Base-by-base conservation (phyloP, 164 flowering plant genomes). In the Protea cynaroides region DNA sequence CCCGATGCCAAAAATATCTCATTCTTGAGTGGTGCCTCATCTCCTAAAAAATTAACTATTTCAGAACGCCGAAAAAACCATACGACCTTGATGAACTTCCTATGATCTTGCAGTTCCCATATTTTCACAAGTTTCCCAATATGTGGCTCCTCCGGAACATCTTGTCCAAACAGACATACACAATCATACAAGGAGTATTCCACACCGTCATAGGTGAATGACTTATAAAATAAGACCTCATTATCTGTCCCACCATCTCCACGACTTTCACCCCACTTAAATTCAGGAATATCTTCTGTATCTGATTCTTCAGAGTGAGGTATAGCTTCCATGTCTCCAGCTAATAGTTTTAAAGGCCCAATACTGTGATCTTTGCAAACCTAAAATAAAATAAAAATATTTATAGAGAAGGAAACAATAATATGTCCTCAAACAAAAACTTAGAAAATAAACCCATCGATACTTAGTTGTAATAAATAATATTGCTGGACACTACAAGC, bases 1-100 rank as follows among this genome's bases (percentile, higher is more conserved):
- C 92, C 92, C 34, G 80, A 87, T 61, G 88, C 89, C 58, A 87
- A 61, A 64, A 87, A 78, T 34, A 87, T 9, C 72, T 85, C 92
- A 47, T 82, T 78, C 69, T 72, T 22, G 1, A 34, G 61, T 11
- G 74, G 63, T 66, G 43, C 56, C 49, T 56, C 59, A 66, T 69
- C 72, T 52, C 73, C 69, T 58, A 81, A 57, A 52, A 43, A 78
- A 10, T 69, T 59, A 0, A 10, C 52, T 19, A 87, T 47, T 18
- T 87, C 92, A 49, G 1, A 7, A 14, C 84, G 82, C 17, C 82
- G 79, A 56, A 83, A 77, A 63, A 82, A 83, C 89, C 92, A 87
- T 34, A 87, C 67, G 4, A 78, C 40, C 65, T 73, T 79, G 38
- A 82, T 75, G 59, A 8, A 67, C 71, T 69, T 84, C 22, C 13